Base-by-base conservation (phyloP, 768 basidiomycete species). In the Krasilnikovozyma curviuscula region DNA sequence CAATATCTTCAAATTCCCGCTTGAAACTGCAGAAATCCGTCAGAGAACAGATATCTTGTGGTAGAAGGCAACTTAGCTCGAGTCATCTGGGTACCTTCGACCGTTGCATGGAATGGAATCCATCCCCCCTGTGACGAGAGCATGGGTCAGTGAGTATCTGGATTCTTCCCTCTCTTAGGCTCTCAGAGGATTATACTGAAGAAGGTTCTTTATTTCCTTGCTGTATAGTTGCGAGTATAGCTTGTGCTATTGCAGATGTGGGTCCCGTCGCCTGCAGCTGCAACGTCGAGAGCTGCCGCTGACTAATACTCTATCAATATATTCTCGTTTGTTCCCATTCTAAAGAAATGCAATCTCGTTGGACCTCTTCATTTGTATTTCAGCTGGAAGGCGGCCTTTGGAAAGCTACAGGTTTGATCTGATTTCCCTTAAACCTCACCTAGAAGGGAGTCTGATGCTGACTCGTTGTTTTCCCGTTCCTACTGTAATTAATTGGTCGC, bases 281-380 rank as follows among this genome's bases (percentile, higher is more conserved):
- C 16, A 39, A 25, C 9, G 9, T 25, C 40, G 23, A 54, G 52
- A 4, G 52, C 40, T 35, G 52, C 54, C 0, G 8, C 40, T 30
- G 27, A 40, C 5, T 25, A 1, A 24, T 13, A 16, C 35, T 48
- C 2, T 16, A 33, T 37, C 10, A 24, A n/a, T 9, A 5, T 18
- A 10, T 13, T 10, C 8, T 14, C 25, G n/a, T 40, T 28, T 42
- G 25, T 21, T 39, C 30, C 43, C 38, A 12, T 10, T 23, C 48
- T 25, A 25, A 45, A 93, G 88, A 88, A 95, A 85, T 84, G 79
- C 57, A 81, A 89, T 59, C 68, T 86, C 24, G 75, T 95, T 3
- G 84, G 86, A 0, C 84, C 85, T 2, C 66, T 91, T 23, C 88
- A 93, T 61, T 72, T 93, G 34, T 95, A 89, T 65, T 91, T 84